These are phyloP conservation scores for Pichia cabralensis DNA, from an alignment of 805 yeast species.

Conservation along the genomic window DNA sequence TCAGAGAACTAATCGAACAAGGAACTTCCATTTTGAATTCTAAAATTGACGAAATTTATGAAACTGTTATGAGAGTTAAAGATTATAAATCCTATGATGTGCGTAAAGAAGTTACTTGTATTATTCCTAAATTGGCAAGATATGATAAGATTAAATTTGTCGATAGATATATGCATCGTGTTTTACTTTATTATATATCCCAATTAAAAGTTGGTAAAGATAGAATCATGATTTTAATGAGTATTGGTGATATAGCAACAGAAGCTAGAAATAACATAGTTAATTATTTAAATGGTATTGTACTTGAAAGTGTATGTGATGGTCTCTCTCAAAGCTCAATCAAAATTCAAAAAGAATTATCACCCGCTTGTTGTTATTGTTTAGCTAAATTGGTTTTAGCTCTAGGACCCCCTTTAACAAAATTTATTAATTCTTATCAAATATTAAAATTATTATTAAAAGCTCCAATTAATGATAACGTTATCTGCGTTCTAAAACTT, in stretches of 20 bases:
- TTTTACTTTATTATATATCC: conserved; percentile 65
- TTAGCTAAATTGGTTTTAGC: conserved; percentile 79
- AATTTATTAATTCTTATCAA: conserved; percentile 68
- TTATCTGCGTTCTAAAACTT: conserved; percentile 64
- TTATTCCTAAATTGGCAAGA: conserved; percentile 73
- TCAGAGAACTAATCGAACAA: conserved; percentile 62
- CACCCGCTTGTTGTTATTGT: conserved; percentile 82
- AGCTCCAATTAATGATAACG: conserved; percentile 75
- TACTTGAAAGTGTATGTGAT: conserved; percentile 75
- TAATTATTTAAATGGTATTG: conserved; percentile 80
- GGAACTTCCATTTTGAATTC: conserved; percentile 66
- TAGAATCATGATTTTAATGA: conserved; percentile 60
- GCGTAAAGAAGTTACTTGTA: conserved; percentile 74
- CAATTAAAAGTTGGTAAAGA: conserved; percentile 69
- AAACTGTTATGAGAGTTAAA: conserved; percentile 59
- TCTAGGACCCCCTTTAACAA: conserved; percentile 88
- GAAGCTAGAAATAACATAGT: conserved; percentile 79
- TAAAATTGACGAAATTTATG: conserved; percentile 69
- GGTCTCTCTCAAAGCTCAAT: conserved; percentile 56
- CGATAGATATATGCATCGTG: conserved; percentile 68
- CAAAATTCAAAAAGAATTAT: conserved; percentile 60
- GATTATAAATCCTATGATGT: conserved; percentile 70
- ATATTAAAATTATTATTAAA: conserved; percentile 68
- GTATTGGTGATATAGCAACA: conserved; percentile 77
- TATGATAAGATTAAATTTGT: conserved; percentile 70